These are phyloP conservation scores for Santalum album DNA, from an alignment of 164 flowering plant species.

Conservation along the genomic window DNA sequence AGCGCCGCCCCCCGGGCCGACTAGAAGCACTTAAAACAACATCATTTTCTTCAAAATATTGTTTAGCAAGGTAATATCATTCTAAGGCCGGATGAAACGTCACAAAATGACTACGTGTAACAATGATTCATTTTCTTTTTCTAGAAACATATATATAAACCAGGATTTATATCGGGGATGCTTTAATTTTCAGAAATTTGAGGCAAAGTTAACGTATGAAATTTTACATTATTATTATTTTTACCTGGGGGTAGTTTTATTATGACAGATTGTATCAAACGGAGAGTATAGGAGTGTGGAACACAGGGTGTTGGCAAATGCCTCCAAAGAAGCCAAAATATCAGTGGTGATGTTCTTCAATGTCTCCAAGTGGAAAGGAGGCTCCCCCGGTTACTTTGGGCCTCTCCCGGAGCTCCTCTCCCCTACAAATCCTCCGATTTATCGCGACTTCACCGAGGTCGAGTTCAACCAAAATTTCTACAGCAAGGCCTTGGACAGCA, in stretches of 20 bases:
- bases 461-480: conserved; percentile 12
- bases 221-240: too few species aligned
- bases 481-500: conserved; percentile 12
- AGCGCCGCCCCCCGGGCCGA: too few species aligned
- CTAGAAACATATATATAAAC: too few species aligned
- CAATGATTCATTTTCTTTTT: too few species aligned
- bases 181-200: not conserved
- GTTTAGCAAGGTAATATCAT: too few species aligned
- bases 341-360: conserved; percentile 17
- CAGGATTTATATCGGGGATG: too few species aligned
- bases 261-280: conserved; percentile 21
- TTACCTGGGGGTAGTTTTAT: not conserved
- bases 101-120: too few species aligned
- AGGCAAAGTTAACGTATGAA: not conserved
- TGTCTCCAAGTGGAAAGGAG: conserved; percentile 11
- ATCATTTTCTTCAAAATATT: too few species aligned
- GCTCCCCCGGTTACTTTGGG: conserved; percentile 8
- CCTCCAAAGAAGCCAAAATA: conserved; percentile 11
- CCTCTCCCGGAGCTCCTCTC: conserved; percentile 25
- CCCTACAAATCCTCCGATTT: conserved; percentile 24
- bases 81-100: too few species aligned
- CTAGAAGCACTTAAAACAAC: too few species aligned
- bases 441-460: conserved; percentile 16
- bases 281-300: conserved; percentile 18
- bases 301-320: conserved; percentile 26